A percentile compares a stretch with the other conserved stretches of the same genome.
phyloP scores from a whole-genome alignment of 441 rosid species.

The Codiaeum variegatum region DNA sequence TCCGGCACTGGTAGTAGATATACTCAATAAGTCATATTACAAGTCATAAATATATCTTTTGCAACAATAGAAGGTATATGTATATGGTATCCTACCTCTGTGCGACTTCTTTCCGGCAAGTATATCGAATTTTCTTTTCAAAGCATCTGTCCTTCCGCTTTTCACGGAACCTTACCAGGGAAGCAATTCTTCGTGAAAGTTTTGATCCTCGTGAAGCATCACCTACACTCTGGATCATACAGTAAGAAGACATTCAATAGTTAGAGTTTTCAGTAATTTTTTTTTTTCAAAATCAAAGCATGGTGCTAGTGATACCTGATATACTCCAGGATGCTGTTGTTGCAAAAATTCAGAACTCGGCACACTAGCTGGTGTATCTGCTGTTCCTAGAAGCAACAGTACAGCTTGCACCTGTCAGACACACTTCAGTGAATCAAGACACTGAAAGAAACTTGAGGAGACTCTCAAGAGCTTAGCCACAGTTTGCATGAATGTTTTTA shows the following conservation, averaged over 20 bases:
- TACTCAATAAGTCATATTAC: neutral
- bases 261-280: neutral
- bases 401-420: conserved; percentile 51
- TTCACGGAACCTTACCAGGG: conserved; percentile 49
- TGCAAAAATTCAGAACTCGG: conserved; percentile 33
- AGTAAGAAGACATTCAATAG: conserved; percentile 16
- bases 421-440: conserved; percentile 20
- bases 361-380: conserved; percentile 28
- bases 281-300: neutral
- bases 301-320: conserved; percentile 15
- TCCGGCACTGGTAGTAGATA: no score
- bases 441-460: neutral
- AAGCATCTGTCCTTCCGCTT: conserved; percentile 56
- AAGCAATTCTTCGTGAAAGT: conserved; percentile 48
- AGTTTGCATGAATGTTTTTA: neutral
- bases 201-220: conserved; percentile 38
- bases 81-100: conserved; percentile 35
- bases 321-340: conserved; percentile 35
- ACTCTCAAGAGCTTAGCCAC: neutral
- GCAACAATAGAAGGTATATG: neutral
- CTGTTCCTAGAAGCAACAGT: conserved; percentile 39
- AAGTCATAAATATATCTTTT: neutral
- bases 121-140: conserved; percentile 48
- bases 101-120: conserved; percentile 52
- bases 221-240: conserved; percentile 32